Evolutionary conservation across 768 basidiomycete genomes (phyloP).

Genomic region (Cystofilobasidium ferigula): DNA sequence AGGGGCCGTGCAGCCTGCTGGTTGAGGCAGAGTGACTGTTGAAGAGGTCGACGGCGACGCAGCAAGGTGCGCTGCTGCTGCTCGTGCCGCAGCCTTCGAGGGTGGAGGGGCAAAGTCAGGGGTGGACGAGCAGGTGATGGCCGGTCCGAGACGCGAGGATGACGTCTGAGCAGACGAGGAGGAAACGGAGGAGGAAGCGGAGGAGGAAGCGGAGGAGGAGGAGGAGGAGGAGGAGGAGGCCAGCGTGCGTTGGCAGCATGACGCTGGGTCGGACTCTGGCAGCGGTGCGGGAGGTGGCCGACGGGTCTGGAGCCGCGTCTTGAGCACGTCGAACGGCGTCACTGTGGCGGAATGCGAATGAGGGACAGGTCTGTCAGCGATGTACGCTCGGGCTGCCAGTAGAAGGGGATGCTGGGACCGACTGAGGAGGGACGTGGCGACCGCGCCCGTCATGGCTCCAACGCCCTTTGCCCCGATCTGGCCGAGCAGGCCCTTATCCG

Average conservation of each 20-base stretch:
- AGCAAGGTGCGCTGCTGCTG: background rate
- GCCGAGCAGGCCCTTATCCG: background rate
- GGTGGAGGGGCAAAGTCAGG: slow-evolving; percentile 10
- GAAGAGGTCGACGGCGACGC: background rate
- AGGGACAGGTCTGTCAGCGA: background rate
- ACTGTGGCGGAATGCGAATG: slow-evolving; percentile 51
- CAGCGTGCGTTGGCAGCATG: slow-evolving; percentile 28
- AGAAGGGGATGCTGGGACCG: background rate
- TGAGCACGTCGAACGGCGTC: slow-evolving; percentile 98
- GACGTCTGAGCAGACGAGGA: slow-evolving; percentile 8
- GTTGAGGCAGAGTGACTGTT: background rate
- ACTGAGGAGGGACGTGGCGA: slow-evolving; percentile 24
- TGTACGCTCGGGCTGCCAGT: background rate
- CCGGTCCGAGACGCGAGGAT: slow-evolving; percentile 27
- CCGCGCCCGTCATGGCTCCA: slow-evolving; percentile 24
- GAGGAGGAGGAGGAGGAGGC: slow-evolving; percentile 20
- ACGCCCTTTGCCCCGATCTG: slow-evolving; percentile 18
- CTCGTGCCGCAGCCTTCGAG: too few relatives aligned
- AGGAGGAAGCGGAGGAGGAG: slow-evolving; percentile 26
- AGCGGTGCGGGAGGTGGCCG: slow-evolving; percentile 13
- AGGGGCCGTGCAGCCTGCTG: slow-evolving; percentile 10
- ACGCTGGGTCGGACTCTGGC: slow-evolving; percentile 24
- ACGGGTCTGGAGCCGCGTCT: slow-evolving; percentile 86
- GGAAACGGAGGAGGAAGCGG: too few relatives aligned
- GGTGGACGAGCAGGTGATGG: slow-evolving; percentile 27